A percentile compares a stretch with the other conserved stretches of the same genome.
Evolutionary conservation across 2,329 filamentous ascomycete genomes (phyloP).

Genomic region (Colletotrichum spaethianum): DNA sequence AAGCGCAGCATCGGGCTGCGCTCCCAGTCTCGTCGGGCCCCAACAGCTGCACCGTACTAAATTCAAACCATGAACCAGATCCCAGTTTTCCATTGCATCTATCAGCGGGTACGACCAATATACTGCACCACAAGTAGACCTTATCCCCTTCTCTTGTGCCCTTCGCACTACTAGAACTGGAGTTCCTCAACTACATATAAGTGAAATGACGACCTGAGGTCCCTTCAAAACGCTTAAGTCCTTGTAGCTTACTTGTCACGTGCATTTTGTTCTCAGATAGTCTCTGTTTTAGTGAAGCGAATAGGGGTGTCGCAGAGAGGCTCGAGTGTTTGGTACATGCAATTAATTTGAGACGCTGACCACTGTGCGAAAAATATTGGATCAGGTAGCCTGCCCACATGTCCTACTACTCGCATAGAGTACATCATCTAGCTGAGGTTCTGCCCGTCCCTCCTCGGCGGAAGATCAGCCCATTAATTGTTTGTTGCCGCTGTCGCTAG

Average conservation of each 20-base stretch:
- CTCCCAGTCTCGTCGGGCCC: constrained; percentile 7
- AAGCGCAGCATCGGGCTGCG: constrained; percentile 31
- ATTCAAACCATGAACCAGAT: not conserved
- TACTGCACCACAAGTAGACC: not conserved
- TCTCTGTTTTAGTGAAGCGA: too few relatives aligned
- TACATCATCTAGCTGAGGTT: not conserved
- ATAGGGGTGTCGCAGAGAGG: not conserved
- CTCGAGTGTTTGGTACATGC: not conserved
- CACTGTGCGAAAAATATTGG: not conserved
- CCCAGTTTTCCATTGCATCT: not conserved
- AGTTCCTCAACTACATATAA: not conserved
- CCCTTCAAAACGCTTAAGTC: not conserved
- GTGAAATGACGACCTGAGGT: not conserved
- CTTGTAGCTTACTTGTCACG: too few relatives aligned
- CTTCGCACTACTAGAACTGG: not conserved
- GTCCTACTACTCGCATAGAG: not conserved
- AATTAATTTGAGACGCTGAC: not conserved
- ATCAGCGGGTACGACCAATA: not conserved
- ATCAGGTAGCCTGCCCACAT: not conserved
- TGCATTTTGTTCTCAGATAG: too few relatives aligned
- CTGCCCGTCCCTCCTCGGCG: not conserved
- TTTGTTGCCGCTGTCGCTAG: not conserved
- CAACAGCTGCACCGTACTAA: not conserved
- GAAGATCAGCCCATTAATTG: not conserved
- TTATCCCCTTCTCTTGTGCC: not conserved